These are phyloP conservation scores for Vitis cinerea DNA, from an alignment of 164 flowering plant genomes.

Conservation along the genomic window DNA sequence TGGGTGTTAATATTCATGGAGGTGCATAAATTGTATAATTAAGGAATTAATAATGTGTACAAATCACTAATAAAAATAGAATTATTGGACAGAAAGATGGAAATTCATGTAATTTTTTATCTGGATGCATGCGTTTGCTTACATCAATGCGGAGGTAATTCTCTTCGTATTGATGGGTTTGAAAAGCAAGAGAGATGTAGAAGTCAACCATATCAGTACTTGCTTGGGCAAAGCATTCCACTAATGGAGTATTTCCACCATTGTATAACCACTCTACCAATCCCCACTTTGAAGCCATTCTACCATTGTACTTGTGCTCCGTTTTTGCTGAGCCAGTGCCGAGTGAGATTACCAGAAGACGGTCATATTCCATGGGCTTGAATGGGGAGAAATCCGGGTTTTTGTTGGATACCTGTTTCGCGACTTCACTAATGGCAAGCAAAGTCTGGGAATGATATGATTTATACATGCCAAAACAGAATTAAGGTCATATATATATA, in stretches of 20 bases:
- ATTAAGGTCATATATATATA: no score
- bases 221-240: constrained; percentile 21
- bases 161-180: constrained; percentile 24
- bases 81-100: no score
- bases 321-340: constrained; percentile 52
- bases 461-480: no score
- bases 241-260: constrained; percentile 28
- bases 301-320: constrained; percentile 38
- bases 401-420: constrained; percentile 24
- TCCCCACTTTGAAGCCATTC: constrained; percentile 53
- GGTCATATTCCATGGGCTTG: constrained; percentile 37
- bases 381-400: constrained; percentile 40
- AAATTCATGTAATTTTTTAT: no score
- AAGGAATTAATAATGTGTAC: no score
- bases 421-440: constrained; percentile 52
- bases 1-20: constrained; percentile 1
- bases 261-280: constrained; percentile 37
- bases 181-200: constrained; percentile 31
- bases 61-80: no score
- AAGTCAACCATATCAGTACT: constrained; percentile 41
- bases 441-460: constrained; percentile 33
- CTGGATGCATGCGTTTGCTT: neutral
- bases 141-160: constrained; percentile 48
- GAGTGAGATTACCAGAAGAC: constrained; percentile 51
- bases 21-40: no score